Evolutionary conservation across 2,329 filamentous ascomycete species (phyloP), one percentile per base, ranked within the genome.

Genomic region (Fusarium sambucinum): DNA sequence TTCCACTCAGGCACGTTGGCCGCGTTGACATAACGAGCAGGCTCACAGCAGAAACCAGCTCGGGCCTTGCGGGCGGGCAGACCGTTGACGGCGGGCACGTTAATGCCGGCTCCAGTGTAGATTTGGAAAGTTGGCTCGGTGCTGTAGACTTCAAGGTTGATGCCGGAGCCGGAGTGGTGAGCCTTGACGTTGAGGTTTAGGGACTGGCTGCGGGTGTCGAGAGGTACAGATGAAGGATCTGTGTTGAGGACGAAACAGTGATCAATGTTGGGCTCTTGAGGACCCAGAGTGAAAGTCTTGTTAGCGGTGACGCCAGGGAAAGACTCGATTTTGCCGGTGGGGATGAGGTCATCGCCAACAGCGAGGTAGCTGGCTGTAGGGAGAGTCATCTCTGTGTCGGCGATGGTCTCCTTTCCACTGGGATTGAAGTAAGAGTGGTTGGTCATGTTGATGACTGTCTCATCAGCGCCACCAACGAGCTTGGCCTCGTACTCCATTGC

Each of bases 61-160:
- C 93, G 87, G 6, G 87, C 76, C 0, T 85, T 87, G 48, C 92
- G 86, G 1, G 90, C 89, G 0, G 90, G 87, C 29, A 87, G 79
- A 4, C 84, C 84, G n/a, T 83, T 85, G 5, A 89, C 83, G 30
- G 83, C 90, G 0, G 92, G 90, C 14, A 97, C 90, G 73, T 96
- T 83, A 69, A 96, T 94, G 75, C 89, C 90, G 76, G 92, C 90
- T 69, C 95, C 96, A 0, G 94, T 96, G 81, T 98, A 98, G 82
- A 97, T 97, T 79, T 98, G 95, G 84, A 97, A 98, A 0, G 93
- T 92, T 0, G 96, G 96, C 83, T 98, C 95, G 0, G 95, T 98
- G 82, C 92, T 96, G 74, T 89, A 84, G 8, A 97, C 91, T 79
- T 97, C 92, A 50, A 98, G 88, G 77, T 96, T 91, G 70, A 97